A percentile compares a stretch with the other conserved stretches of the same genome.
These are phyloP conservation scores for Zalaria obscura DNA, from an alignment of 2,329 filamentous ascomycete genomes.

Conservation along the genomic window DNA sequence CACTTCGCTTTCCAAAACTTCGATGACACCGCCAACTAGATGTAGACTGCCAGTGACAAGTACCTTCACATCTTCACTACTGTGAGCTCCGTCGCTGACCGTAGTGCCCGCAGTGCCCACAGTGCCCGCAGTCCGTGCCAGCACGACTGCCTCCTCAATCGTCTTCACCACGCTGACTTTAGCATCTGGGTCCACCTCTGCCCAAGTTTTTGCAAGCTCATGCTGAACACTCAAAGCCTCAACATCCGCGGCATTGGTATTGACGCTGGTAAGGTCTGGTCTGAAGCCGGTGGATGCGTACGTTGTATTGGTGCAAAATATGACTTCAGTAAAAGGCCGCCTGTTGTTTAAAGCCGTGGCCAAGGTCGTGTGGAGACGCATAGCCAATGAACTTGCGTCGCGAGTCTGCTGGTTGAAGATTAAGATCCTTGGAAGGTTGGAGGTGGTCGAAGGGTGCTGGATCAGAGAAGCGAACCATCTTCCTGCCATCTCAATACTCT, in stretches of 20 bases:
- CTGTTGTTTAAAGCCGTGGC: conserved; percentile 21
- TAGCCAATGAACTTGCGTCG: conserved; percentile 53
- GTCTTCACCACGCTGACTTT: conserved; percentile 46
- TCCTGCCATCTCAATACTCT: conserved; percentile 64
- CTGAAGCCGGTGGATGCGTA: conserved; percentile 46
- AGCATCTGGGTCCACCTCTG: conserved; percentile 35
- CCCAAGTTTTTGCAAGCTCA: conserved; percentile 48
- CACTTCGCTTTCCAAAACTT: conserved; percentile 45
- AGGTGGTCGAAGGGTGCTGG: not conserved
- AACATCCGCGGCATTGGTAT: conserved; percentile 44
- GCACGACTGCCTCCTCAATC: conserved; percentile 54
- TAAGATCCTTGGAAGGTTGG: conserved; percentile 37
- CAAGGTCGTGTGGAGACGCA: conserved; percentile 46
- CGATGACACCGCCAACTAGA: conserved; percentile 65
- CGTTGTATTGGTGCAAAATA: conserved; percentile 71
- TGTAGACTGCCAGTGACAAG: conserved; percentile 76
- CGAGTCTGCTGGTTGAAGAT: conserved; percentile 91
- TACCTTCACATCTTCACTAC: conserved; percentile 39
- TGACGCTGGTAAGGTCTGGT: conserved; percentile 49
- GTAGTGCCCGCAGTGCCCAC: conserved; percentile 10
- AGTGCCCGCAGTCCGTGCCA: conserved; percentile 28
- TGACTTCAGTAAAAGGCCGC: conserved; percentile 51
- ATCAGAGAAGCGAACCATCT: conserved; percentile 53
- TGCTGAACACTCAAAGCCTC: conserved; percentile 51
- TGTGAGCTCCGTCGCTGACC: conserved; percentile 8